A percentile compares a stretch with the other conserved stretches of the same genome.
These are phyloP conservation scores for Lachnellula cervina DNA, from an alignment of 2,329 filamentous ascomycete species.

Conservation along the genomic window DNA sequence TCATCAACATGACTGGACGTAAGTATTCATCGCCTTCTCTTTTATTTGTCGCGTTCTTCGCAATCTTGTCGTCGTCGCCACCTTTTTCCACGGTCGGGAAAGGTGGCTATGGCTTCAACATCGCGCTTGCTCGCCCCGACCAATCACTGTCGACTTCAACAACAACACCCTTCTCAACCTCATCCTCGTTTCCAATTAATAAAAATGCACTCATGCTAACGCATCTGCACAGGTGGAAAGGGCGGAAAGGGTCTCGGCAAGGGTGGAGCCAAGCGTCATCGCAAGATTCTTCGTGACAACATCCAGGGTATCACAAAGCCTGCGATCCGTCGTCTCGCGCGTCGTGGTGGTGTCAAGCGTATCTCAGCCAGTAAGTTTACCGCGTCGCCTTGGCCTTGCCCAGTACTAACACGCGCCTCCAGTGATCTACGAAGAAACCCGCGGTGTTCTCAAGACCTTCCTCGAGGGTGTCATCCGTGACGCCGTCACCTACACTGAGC, in stretches of 20 bases:
- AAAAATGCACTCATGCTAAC: slow-evolving; percentile 11
- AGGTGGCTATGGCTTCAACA: slow-evolving; percentile 23
- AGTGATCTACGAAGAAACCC: slow-evolving; percentile 51
- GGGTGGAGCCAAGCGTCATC: slow-evolving; percentile 97
- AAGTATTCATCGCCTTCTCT: slow-evolving; percentile 34
- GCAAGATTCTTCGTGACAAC: slow-evolving; percentile 99
- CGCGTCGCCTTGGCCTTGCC: not conserved
- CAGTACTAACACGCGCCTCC: not conserved
- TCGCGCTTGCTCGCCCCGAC: slow-evolving; percentile 13
- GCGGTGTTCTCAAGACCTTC: slow-evolving; percentile 79
- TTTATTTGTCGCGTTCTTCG: not conserved
- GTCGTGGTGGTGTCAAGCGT: slow-evolving; percentile 99
- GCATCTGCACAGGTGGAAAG: slow-evolving; percentile 33
- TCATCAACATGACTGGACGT: slow-evolving; percentile 55
- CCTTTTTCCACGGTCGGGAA: slow-evolving; percentile 20
- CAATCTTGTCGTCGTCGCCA: slow-evolving; percentile 16
- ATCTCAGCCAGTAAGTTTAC: slow-evolving; percentile 75
- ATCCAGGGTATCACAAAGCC: slow-evolving; percentile 99
- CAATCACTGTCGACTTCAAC: slow-evolving; percentile 14
- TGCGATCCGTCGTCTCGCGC: slow-evolving; percentile 94
- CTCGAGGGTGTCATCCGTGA: slow-evolving; percentile 74
- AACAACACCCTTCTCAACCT: not conserved
- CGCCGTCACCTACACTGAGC: slow-evolving; percentile 46
- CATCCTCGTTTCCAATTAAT: not conserved
- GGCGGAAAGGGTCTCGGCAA: slow-evolving; percentile 97